Base-by-base conservation (phyloP, 805 yeast genomes). In the Spathaspora gorwiae region DNA sequence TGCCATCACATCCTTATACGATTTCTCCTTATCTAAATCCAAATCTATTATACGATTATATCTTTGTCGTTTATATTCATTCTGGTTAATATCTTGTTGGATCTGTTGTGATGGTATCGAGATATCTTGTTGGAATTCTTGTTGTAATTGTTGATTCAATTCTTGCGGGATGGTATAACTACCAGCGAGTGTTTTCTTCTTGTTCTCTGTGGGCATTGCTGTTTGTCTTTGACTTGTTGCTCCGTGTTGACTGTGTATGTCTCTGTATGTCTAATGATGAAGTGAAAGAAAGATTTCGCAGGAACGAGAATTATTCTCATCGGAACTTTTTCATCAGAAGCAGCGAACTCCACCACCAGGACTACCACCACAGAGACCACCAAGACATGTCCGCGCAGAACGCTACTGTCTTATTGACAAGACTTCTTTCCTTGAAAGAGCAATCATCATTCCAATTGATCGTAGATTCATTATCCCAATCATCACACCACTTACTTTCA, bases 351-450 rank as follows among this genome's bases (percentile, higher is more conserved):
- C 5, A 19, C 24, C 24, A 19, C 24, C 24, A 19, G 5, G 24
- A 19, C 24, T 19, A 19, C 24, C 24, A 19, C 24, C 4, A 19
- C 24, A 19, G 24, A 19, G n/a, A n/a, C n/a, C n/a, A 19, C 24
- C 24, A 19, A 19, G 12, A 6, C 32, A 67, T 68, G 73, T 51
- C 68, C 12, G 52, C 57, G 3, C 72, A 66, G 47, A 63, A 56
- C 37, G 61, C 75, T 4, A 48, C 61, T 6, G 83, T 84, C 30
- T 68, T 90, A 6, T 68, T 90, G 45, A 80, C 75, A 39, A 68
- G 98, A 47, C 68, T 88, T 6, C 62, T 94, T 2, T 64, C 81
- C 2, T 65, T 87, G 42, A 86, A 83, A 51, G 98, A 94, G 55
- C 63, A 64, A 19, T 77, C 92, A 0, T 95, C 96, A 0, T 78